phyloP scores from a whole-genome alignment of 2,329 filamentous ascomycete species.

The Cercospora sp. region DNA sequence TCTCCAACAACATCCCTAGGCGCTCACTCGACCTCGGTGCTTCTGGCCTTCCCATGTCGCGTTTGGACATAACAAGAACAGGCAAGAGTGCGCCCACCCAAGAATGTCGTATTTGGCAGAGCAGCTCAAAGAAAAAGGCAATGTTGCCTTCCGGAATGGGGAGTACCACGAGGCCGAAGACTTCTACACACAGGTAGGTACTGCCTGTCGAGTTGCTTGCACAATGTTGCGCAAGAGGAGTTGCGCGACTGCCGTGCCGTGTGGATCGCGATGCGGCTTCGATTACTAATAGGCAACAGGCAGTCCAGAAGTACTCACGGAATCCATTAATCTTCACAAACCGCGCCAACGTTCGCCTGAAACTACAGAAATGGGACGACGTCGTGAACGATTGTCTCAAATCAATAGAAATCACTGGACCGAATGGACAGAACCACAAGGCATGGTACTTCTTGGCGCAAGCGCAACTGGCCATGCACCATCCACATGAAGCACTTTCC shows the following conservation, averaged over 20 bases:
- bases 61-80: background rate
- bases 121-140: constrained; percentile 56
- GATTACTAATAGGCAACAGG: constrained; percentile 37
- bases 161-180: constrained; percentile 67
- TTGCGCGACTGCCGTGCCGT: background rate
- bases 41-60: background rate
- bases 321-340: constrained; percentile 86
- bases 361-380: constrained; percentile 69
- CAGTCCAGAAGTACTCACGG: constrained; percentile 74
- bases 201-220: background rate
- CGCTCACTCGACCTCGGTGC: background rate
- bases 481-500: constrained; percentile 70
- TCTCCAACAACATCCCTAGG: background rate
- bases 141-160: constrained; percentile 63
- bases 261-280: background rate
- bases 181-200: constrained; percentile 57
- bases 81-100: background rate
- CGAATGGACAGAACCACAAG: constrained; percentile 55
- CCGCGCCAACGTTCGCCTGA: constrained; percentile 78
- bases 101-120: constrained; percentile 43
- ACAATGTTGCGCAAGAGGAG: background rate
- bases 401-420: constrained; percentile 67
- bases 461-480: constrained; percentile 72
- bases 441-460: constrained; percentile 81
- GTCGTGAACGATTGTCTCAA: constrained; percentile 75